Conservation (phyloP, 805 yeast species). For the Sugiyamaella mastotermitis region DNA sequence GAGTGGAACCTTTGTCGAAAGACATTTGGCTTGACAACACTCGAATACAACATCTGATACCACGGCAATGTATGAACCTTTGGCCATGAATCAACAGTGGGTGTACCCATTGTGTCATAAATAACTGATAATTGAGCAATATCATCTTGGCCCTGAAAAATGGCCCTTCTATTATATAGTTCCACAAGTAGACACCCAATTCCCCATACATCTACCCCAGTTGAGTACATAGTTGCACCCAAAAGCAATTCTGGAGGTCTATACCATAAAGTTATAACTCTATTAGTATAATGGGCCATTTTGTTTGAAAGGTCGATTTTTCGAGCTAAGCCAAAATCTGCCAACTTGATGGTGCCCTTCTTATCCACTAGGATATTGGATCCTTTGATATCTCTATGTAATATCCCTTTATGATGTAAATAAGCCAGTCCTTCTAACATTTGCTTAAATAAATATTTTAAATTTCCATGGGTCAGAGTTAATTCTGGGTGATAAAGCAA, state of each 20-base stretch:
- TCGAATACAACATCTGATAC: constrained; percentile 80
- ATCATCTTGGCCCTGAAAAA: constrained; percentile 87
- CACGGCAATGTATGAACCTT: constrained; percentile 76
- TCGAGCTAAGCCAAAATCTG: constrained; percentile 91
- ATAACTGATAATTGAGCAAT: constrained; percentile 74
- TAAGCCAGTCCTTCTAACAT: constrained; percentile 72
- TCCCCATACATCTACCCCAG: constrained; percentile 96
- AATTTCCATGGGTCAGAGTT: constrained; percentile 54
- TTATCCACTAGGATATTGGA: constrained; percentile 79
- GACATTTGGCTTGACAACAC: constrained; percentile 24
- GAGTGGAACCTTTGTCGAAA: constrained; percentile 40
- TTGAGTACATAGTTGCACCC: constrained; percentile 85
- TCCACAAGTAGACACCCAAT: constrained; percentile 88
- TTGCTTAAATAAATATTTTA: constrained; percentile 75
- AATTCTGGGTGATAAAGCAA: constrained; percentile 71
- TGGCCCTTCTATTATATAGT: constrained; percentile 64
- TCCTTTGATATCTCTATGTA: constrained; percentile 92
- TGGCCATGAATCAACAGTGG: constrained; percentile 70
- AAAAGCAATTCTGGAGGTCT: constrained; percentile 90
- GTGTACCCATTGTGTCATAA: constrained; percentile 83
- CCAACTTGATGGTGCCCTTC: constrained; percentile 75
- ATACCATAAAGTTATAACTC: constrained; percentile 96
- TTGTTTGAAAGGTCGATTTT: constrained; percentile 26
- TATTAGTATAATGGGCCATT: constrained; percentile 79
- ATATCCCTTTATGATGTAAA: constrained; percentile 53